Conservation (phyloP, 495 filamentous ascomycete species). For the Xylaria flabelliformis region DNA sequence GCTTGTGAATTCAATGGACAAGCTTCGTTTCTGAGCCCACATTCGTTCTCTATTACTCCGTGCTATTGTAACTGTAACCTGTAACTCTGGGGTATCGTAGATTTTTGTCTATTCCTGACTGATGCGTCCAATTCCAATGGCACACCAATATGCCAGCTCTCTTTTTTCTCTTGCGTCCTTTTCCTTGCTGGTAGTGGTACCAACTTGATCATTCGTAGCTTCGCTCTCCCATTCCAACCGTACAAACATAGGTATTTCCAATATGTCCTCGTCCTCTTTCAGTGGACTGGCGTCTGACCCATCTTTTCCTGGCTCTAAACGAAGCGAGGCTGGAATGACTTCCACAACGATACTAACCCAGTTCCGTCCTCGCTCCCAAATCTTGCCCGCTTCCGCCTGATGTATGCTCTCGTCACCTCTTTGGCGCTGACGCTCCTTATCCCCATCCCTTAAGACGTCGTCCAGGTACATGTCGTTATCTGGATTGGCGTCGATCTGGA, state of each 20-base stretch:
- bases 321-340: conserved; percentile 73
- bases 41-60: conserved; percentile 12
- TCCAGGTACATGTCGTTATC: conserved; percentile 81
- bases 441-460: conserved; percentile 71
- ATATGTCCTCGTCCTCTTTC: conserved; percentile 81
- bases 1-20: conserved; percentile 32
- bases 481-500: conserved; percentile 92
- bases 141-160: conserved; percentile 95
- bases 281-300: conserved; percentile 44
- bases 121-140: conserved; percentile 85
- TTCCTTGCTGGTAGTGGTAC: conserved; percentile 44
- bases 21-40: conserved; percentile 30
- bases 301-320: conserved; percentile 39
- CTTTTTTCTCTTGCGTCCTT: conserved; percentile 60
- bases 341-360: conserved; percentile 93
- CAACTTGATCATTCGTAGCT: conserved; percentile 68
- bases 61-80: conserved; percentile 10
- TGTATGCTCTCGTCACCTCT: conserved; percentile 46
- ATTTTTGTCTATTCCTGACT: conserved; percentile 42
- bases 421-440: conserved; percentile 47
- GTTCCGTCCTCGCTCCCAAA: conserved; percentile 94
- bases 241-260: conserved; percentile 95
- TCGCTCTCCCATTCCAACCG: conserved; percentile 91
- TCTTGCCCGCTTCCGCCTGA: conserved; percentile 86
- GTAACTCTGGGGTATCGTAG: conserved; percentile 41